Evolutionary conservation across 805 yeast genomes (phyloP), one percentile per base, ranked within the genome.

Genomic region (Groenewaldozyma salmanticensis): DNA sequence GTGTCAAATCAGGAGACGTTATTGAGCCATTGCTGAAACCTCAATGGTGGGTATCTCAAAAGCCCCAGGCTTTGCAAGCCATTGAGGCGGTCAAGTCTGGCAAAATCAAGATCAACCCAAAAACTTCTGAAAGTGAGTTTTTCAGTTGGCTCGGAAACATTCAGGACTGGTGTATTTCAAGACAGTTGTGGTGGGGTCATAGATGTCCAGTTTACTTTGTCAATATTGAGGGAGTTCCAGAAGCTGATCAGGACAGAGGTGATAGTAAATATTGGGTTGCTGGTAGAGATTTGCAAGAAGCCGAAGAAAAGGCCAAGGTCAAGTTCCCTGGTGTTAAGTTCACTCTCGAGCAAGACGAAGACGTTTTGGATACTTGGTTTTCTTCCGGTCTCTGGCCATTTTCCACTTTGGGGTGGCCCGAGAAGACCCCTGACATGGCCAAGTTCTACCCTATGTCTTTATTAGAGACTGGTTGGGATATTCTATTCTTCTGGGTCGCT

Each of bases 381-480:
- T 87, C 96, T 6, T 82, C 96, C 33, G 97, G 96, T 46, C 69
- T 92, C 64, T 92, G 97, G 97, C 96, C 98, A 45, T 80, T 92
- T 60, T 81, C 95, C 39, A 92, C 96, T 43, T 68, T 92, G 51
- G 96, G 96, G 37, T 92, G 97, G 97, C 98, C 98, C 58, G 64
- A 67, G 31, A 67, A 75, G 59, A 73, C 88, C 41, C 55, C 62
- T 39, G 98, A 92, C 60, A 64, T 86, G 73, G 71, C 75, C 53
- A 65, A 66, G 39, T 92, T 85, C 67, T 81, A 77, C 58, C 97
- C 98, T 52, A 81, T 87, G 79, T 79, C 94, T 21, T 70, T 92
- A 82, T 70, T 92, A 57, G 98, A 92, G 67, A 92, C 98, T 39
- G 98, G 98, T 54, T 92, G 98, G 98, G 98, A 90, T 70, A 90